phyloP scores from a whole-genome alignment of 2,329 filamentous ascomycete species.

The Bertia moriformis region DNA sequence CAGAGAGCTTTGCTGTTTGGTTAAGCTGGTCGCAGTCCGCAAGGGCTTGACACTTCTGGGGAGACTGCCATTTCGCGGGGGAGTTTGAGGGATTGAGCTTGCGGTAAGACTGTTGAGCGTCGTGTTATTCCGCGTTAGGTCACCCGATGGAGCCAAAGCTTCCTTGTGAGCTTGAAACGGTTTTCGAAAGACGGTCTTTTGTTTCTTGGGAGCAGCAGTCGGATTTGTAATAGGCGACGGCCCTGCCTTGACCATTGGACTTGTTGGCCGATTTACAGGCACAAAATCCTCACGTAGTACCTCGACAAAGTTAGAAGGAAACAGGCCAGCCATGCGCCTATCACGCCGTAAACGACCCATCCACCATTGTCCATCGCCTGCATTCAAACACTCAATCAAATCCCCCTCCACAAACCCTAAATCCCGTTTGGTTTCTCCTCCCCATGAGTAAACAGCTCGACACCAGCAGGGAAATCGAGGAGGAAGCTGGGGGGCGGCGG shows the following conservation, averaged over 20 bases:
- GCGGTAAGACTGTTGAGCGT: slow-evolving; percentile 9
- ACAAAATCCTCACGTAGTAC: slow-evolving; percentile 46
- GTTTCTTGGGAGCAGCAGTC: slow-evolving; percentile 13
- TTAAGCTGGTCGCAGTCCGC: slow-evolving; percentile 15
- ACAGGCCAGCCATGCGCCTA: slow-evolving; percentile 47
- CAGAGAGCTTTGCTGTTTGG: slow-evolving; percentile 3
- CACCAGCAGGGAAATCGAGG: slow-evolving; percentile 45
- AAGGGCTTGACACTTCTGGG: slow-evolving; percentile 15
- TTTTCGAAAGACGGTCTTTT: slow-evolving; percentile 44
- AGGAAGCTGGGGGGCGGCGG: slow-evolving; percentile 28
- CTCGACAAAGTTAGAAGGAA: slow-evolving; percentile 54
- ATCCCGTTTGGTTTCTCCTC: slow-evolving; percentile 48
- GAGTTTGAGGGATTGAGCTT: slow-evolving; percentile 17
- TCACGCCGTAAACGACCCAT: slow-evolving; percentile 50
- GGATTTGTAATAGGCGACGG: slow-evolving; percentile 23
- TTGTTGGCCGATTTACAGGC: slow-evolving; percentile 30
- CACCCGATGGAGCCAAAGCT: slow-evolving; percentile 21
- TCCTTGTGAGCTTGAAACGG: slow-evolving; percentile 49
- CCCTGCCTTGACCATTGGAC: slow-evolving; percentile 34
- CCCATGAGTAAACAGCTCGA: slow-evolving; percentile 45
- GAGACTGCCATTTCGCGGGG: slow-evolving; percentile 16
- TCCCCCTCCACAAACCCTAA: slow-evolving; percentile 55
- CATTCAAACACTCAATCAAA: slow-evolving; percentile 54
- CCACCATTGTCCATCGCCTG: slow-evolving; percentile 56
- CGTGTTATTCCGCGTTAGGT: slow-evolving; percentile 16